Conservation (phyloP, 1,139 yeast genomes). For the Scheffersomyces lignicola region DNA sequence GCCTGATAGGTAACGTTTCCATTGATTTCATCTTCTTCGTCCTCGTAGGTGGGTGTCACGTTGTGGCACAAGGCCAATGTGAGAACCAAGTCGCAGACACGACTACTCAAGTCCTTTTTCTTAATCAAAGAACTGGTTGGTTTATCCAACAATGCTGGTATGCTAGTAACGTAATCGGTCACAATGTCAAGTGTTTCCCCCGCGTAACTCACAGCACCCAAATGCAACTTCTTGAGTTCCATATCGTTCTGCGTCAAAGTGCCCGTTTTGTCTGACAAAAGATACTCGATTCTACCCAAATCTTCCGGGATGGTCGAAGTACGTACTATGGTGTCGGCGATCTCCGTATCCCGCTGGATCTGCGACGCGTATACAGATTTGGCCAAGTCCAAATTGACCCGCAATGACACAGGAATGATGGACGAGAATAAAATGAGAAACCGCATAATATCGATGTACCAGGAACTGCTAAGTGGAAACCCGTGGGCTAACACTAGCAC, state of each 20-base stretch:
- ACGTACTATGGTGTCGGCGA: slow-evolving; percentile 87
- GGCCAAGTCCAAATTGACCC: slow-evolving; percentile 94
- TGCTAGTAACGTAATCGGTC: slow-evolving; percentile 56
- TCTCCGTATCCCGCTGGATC: slow-evolving; percentile 81
- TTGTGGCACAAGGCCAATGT: slow-evolving; percentile 93
- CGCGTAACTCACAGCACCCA: slow-evolving; percentile 90
- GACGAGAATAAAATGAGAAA: slow-evolving; percentile 90
- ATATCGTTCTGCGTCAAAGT: slow-evolving; percentile 97
- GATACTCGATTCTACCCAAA: slow-evolving; percentile 90
- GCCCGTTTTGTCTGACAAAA: slow-evolving; percentile 94
- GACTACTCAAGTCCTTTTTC: slow-evolving; percentile 60
- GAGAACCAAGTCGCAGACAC: slow-evolving; percentile 76
- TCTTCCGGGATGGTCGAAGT: slow-evolving; percentile 99
- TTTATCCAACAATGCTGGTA: slow-evolving; percentile 20
- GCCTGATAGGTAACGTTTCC: slow-evolving; percentile 75
- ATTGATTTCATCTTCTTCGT: slow-evolving; percentile 13
- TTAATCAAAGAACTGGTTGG: slow-evolving; percentile 21
- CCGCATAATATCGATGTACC: slow-evolving; percentile 91
- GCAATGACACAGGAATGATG: slow-evolving; percentile 90
- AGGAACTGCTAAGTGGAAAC: slow-evolving; percentile 55
- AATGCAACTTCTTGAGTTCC: slow-evolving; percentile 91
- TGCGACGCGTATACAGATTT: slow-evolving; percentile 95
- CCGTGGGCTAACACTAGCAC: slow-evolving; percentile 81
- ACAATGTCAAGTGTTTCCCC: slow-evolving; percentile 93
- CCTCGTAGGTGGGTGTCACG: slow-evolving; percentile 58